Conservation (phyloP, 139 green algal genomes). For the Closterium sp. region DNA sequence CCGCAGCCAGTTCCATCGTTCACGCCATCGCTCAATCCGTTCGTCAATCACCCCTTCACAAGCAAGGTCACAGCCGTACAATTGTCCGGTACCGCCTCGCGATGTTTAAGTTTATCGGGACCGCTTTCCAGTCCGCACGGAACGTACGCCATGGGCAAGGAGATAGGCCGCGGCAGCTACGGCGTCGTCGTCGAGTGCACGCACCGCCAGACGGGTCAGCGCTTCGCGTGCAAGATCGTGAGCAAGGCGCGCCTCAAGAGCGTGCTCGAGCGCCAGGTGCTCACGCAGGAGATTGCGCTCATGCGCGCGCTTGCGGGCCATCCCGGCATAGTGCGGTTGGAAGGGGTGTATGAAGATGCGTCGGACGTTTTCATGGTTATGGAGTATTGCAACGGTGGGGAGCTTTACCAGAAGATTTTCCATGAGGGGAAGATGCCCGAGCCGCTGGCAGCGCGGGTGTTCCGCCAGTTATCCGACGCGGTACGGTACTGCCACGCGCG, state of each 20-base stretch:
- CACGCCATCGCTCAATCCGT: neutral
- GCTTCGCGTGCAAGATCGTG: neutral
- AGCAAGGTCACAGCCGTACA: neutral
- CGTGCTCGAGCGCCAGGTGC: neutral
- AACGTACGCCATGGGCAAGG: neutral
- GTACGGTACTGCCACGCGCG: constrained; percentile 17
- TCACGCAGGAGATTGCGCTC: constrained; percentile 15
- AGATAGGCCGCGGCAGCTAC: neutral
- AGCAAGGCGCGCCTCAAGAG: neutral
- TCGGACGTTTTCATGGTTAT: constrained; percentile 26
- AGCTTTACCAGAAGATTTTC: constrained; percentile 1
- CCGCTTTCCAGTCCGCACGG: neutral
- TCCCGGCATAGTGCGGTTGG: constrained; percentile 23
- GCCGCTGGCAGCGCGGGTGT: constrained; percentile 1
- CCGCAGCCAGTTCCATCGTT: neutral
- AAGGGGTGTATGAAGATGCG: constrained; percentile 30
- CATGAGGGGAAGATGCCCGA: constrained; percentile 12
- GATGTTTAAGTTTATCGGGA: neutral
- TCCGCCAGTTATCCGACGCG: constrained; percentile 30
- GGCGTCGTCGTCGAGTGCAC: constrained; percentile 1
- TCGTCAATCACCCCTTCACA: neutral
- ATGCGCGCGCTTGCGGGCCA: constrained; percentile 31
- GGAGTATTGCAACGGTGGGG: constrained; percentile 17
- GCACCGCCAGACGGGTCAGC: neutral
- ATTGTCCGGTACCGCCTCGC: neutral